These are phyloP conservation scores for Nemania diffusa DNA, from an alignment of 2,329 filamentous ascomycete genomes.

Conservation along the genomic window DNA sequence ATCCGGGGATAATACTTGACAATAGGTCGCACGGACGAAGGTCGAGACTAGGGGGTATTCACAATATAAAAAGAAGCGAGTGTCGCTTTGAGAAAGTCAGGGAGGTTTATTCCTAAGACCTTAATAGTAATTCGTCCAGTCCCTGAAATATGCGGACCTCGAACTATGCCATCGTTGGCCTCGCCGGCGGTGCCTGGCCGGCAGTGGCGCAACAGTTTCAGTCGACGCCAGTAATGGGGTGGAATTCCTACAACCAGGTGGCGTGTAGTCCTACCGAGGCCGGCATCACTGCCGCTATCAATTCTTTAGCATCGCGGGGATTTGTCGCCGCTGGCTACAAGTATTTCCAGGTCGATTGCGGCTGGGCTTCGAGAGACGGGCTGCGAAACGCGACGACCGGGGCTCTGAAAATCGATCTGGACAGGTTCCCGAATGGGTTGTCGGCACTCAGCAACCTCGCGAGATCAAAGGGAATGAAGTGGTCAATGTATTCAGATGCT, in stretches of 20 bases:
- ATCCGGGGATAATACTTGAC: background rate
- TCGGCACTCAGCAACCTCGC: conserved; percentile 27
- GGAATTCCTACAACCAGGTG: conserved; percentile 33
- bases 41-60: background rate
- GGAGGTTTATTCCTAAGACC: background rate
- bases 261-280: conserved; percentile 22
- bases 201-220: conserved; percentile 22
- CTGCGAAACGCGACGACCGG: conserved; percentile 26
- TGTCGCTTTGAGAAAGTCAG: background rate
- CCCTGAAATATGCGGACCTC: conserved; percentile 11
- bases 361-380: conserved; percentile 31
- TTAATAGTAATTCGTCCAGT: background rate
- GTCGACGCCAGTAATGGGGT: conserved; percentile 31
- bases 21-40: background rate
- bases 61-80: conserved; percentile 2
- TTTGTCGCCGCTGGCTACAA: conserved; percentile 28
- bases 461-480: conserved; percentile 31
- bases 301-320: conserved; percentile 19
- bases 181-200: conserved; percentile 7
- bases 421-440: conserved; percentile 26
- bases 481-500: conserved; percentile 33
- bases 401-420: conserved; percentile 26
- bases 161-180: conserved; percentile 6
- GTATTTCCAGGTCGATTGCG: conserved; percentile 30
- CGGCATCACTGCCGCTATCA: conserved; percentile 20